A percentile compares a stretch with the other conserved stretches of the same genome.
These are phyloP conservation scores for Gardenia jasminoides DNA, from an alignment of 257 asterid genomes.

Conservation along the genomic window DNA sequence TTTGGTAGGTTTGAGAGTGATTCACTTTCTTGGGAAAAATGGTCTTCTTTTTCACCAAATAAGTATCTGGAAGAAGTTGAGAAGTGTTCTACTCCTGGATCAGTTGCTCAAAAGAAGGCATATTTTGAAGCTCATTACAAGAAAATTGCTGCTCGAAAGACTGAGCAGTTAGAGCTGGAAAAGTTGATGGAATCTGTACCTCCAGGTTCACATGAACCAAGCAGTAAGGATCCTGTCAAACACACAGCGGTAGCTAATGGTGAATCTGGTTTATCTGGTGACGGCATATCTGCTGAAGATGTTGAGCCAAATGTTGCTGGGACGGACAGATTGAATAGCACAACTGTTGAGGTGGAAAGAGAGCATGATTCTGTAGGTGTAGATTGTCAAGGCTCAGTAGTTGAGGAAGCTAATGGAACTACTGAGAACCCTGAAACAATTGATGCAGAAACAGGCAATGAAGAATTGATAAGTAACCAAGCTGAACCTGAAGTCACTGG, in stretches of 20 bases:
- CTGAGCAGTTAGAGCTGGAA: slow-evolving; percentile 71
- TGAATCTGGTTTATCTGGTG: slow-evolving; percentile 14
- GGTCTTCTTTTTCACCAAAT: slow-evolving; percentile 89
- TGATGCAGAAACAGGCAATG: slow-evolving; percentile 28
- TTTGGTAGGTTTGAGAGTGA: slow-evolving; percentile 87
- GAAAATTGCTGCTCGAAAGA: slow-evolving; percentile 77
- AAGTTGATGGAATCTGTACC: slow-evolving; percentile 24
- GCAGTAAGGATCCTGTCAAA: slow-evolving; percentile 22
- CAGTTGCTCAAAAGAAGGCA: slow-evolving; percentile 92
- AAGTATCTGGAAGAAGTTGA: slow-evolving; percentile 95
- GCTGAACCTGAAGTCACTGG: slow-evolving; percentile 29
- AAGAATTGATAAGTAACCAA: slow-evolving; percentile 22
- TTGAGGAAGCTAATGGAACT: slow-evolving; percentile 26
- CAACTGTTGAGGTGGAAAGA: slow-evolving; percentile 7
- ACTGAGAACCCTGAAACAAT: slow-evolving; percentile 23
- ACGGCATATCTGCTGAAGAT: slow-evolving; percentile 31
- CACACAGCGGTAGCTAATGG: slow-evolving; percentile 20
- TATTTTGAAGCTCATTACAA: slow-evolving; percentile 95
- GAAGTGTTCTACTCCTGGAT: slow-evolving; percentile 80
- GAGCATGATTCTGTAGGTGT: slow-evolving; percentile 25
- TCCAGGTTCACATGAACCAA: slow-evolving; percentile 28
- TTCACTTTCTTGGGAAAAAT: slow-evolving; percentile 91
- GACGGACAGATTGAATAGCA: not conserved
- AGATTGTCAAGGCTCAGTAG: slow-evolving; percentile 24
- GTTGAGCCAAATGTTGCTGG: slow-evolving; percentile 27